A percentile compares a stretch with the other conserved stretches of the same genome.
These are phyloP conservation scores for Kwoniella pini DNA, from an alignment of 768 basidiomycete species.

Conservation along the genomic window DNA sequence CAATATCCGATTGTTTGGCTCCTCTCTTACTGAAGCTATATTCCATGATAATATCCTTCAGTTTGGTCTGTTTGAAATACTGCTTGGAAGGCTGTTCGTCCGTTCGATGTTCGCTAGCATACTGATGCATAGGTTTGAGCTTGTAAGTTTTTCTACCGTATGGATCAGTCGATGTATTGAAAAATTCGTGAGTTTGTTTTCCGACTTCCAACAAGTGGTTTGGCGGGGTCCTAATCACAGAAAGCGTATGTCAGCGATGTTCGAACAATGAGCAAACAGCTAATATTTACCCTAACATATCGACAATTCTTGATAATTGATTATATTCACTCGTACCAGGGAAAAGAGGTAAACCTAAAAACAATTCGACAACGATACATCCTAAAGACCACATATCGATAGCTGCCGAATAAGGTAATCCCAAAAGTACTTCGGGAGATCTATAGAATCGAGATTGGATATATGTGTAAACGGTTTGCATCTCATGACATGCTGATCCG, in stretches of 20 bases:
- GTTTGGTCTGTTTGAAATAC: conserved; percentile 90
- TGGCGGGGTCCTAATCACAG: conserved; percentile 72
- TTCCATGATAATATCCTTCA: conserved; percentile 93
- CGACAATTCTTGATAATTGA: conserved; percentile 92
- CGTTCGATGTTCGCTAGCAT: conserved; percentile 89
- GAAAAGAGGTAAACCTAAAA: conserved; percentile 92
- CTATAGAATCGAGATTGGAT: conserved; percentile 99
- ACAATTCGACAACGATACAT: conserved; percentile 97
- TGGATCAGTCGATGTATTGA: conserved; percentile 71
- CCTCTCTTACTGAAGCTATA: conserved; percentile 89
- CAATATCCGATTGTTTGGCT: conserved; percentile 72
- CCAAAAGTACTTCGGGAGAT: conserved; percentile 93
- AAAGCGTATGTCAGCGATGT: background rate
- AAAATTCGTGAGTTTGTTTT: conserved; percentile 92
- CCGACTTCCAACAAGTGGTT: conserved; percentile 91
- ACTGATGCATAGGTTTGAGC: conserved; percentile 90
- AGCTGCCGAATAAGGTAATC: conserved; percentile 86
- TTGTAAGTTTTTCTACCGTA: conserved; percentile 74
- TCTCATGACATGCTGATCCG: conserved; percentile 97
- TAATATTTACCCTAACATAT: conserved; percentile 90
- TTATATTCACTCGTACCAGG: conserved; percentile 99
- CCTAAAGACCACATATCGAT: conserved; percentile 99
- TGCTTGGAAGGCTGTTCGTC: conserved; percentile 98
- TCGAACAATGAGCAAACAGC: background rate
- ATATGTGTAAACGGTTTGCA: conserved; percentile 99